Evolutionary conservation across 2,329 filamentous ascomycete genomes (phyloP), one percentile per base, ranked within the genome.

Genomic region (Alternaria conjuncta): DNA sequence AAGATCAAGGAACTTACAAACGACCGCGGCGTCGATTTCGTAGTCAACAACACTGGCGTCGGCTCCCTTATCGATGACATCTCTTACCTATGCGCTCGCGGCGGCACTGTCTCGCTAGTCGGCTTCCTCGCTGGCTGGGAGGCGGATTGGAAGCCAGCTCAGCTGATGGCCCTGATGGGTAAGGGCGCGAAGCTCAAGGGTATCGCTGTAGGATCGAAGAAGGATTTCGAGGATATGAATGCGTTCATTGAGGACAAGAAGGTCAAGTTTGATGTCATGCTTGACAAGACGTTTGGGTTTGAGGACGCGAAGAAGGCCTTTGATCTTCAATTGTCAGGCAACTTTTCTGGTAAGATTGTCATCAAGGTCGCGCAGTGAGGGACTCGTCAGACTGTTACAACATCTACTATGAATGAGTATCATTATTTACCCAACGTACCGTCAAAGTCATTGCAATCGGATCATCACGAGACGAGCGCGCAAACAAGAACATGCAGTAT

Each of bases 151-250:
- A 18, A 62, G 6, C 64, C 63, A 3, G 20, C 49, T 6, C n/a
- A 58, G 8, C 46, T 75, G 3, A 62, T 72, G 60, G 18, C 28
- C 1, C 20, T 77, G 28, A 67, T 77, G 59, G 11, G 45, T 4
- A 75, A 76, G 32, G 55, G 57, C 1, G 72, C 71, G 2, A 73
- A 66, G 28, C 15, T 74, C 15, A 18, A 41, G 69, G 84, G 88
- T 0, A 83, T 90, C 10, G 70, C 88, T 26, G 89, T 88, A 70
- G 89, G 88, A 0, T 87, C 88, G 0, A 84, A 81, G 69, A 83
- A 85, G 55, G 80, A 85, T 32, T 86, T 79, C 36, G 78, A 81
- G 61, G 76, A 75, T 11, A 69, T 82, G 65, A 71, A 70, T 49
- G 51, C 60, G 7, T 79, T 80, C 45, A 72, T 81, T 30, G 75